Percentiles rank a stretch among this genome's conserved stretches.
Evolutionary conservation across 2,329 filamentous ascomycete species (phyloP).

Genomic region (Exophiala sp.): DNA sequence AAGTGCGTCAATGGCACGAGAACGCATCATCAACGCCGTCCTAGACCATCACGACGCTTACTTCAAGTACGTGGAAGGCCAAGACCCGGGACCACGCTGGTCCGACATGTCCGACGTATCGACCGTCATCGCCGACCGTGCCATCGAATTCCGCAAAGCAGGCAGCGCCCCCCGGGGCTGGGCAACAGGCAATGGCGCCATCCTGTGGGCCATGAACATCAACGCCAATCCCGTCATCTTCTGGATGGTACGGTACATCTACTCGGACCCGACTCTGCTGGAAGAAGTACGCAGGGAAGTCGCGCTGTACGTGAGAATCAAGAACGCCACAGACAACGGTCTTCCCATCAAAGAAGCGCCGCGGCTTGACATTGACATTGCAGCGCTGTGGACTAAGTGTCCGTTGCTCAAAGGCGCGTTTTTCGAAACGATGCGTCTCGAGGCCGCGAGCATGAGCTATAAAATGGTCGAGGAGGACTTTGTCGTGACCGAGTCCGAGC

Average conservation of each 20-base stretch:
- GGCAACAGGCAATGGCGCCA: conserved; percentile 45
- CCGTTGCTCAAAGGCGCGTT: conserved; percentile 46
- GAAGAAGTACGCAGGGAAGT: conserved; percentile 46
- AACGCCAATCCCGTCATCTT: conserved; percentile 53
- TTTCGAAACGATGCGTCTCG: conserved; percentile 46
- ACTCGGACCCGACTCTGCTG: conserved; percentile 40
- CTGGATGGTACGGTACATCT: conserved; percentile 50
- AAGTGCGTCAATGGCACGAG: conserved; percentile 47
- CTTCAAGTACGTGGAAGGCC: conserved; percentile 40
- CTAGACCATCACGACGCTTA: conserved; percentile 44
- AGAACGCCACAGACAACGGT: conserved; percentile 35
- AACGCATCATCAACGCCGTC: conserved; percentile 40
- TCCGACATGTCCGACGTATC: conserved; percentile 50
- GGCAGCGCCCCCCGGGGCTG: conserved; percentile 26
- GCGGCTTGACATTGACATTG: conserved; percentile 40
- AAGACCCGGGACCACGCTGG: conserved; percentile 43
- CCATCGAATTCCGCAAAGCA: conserved; percentile 38
- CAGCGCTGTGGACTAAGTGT: conserved; percentile 42
- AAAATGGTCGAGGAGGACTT: conserved; percentile 39
- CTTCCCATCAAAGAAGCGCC: conserved; percentile 44
- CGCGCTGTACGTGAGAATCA: conserved; percentile 39
- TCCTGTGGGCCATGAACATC: conserved; percentile 50
- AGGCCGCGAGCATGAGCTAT: conserved; percentile 42
- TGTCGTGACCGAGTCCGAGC: conserved; percentile 37
- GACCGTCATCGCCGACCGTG: conserved; percentile 42